phyloP scores from a whole-genome alignment of 2,329 filamentous ascomycete species.

The Hortaea werneckii region DNA sequence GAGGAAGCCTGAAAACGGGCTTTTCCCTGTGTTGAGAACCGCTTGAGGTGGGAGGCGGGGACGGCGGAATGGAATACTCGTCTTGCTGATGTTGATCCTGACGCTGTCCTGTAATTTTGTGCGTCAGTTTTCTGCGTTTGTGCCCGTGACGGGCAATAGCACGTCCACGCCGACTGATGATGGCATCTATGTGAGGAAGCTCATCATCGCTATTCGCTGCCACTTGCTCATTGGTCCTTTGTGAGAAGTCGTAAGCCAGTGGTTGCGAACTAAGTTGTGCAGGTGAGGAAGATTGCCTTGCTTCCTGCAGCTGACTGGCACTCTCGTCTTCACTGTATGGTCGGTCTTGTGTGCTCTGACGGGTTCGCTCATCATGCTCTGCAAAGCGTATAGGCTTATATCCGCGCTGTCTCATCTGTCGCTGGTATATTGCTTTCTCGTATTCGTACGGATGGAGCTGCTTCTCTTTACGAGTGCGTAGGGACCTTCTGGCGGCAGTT shows the following conservation, averaged over 20 bases:
- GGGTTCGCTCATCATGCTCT: constrained; percentile 17
- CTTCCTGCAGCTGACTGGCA: constrained; percentile 1
- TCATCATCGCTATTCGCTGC: constrained; percentile 14
- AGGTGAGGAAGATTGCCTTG: not conserved
- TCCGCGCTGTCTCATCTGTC: constrained; percentile 33
- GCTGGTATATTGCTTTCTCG: constrained; percentile 35
- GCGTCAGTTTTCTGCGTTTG: constrained; percentile 14
- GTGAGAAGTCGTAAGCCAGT: not conserved
- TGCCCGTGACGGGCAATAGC: constrained; percentile 8
- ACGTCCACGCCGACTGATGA: constrained; percentile 9
- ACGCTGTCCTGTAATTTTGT: not conserved
- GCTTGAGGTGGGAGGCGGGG: constrained; percentile 27
- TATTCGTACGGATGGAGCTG: constrained; percentile 40
- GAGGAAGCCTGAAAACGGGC: constrained; percentile 13
- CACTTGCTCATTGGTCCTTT: not conserved
- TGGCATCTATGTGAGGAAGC: constrained; percentile 19
- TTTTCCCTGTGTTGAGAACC: constrained; percentile 1
- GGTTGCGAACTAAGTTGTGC: not conserved
- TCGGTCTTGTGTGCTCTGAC: constrained; percentile 8
- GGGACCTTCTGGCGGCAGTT: not conserved
- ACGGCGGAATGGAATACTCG: constrained; percentile 31
- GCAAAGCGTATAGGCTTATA: constrained; percentile 29
- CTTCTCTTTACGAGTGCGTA: constrained; percentile 35
- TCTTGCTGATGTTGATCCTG: constrained; percentile 8
- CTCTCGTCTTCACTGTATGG: constrained; percentile 5